Base-by-base conservation (phyloP, 805 yeast species). In the Suhomyces prunicola region DNA sequence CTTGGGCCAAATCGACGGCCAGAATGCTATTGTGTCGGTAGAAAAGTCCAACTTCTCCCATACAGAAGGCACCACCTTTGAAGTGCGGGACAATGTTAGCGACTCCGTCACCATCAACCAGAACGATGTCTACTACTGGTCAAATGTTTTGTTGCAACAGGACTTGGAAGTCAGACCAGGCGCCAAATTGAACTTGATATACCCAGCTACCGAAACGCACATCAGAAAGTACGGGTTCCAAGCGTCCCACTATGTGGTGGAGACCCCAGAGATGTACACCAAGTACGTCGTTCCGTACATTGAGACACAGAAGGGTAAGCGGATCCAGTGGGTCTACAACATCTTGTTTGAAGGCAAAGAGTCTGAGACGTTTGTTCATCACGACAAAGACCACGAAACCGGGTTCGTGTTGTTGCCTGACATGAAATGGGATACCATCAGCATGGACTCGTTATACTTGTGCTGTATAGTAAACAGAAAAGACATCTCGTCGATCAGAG, bases 391-490 rank as follows among this genome's bases (percentile, higher is more conserved):
- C 29, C 81, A 81, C 19, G 58, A 61, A 0, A 66, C 65, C 44
- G 91, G 92, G 17, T 90, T 88, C 63, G 83, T 91, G 5, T 70
- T 94, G 46, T 74, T 92, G 42, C 98, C 98, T 0, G 97, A 93
- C 69, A 89, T 93, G 96, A 92, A 92, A 66, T 94, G 99, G 99
- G 97, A 93, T 66, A 85, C 88, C 3, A 72, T 77, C 48, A 83
- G 83, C 27, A 59, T 86, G 64, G 89, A 84, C 24, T 69, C 93
- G 3, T 71, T 94, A 51, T 91, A 94, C 65, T 71, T 93, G 59
- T 85, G 89, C 50, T 87, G 88, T 7, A 85, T 93, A 54, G 92
- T 87, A 3, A 81, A 80, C 56, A 74, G 93, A 51, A 75, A 72
- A 1, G 91, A 88, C 58, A 80, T 93, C 12, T 73, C 86, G 1